Evolutionary conservation across 1,284 basidiomycete species (phyloP).

Genomic region (Cystobasidium sp.): DNA sequence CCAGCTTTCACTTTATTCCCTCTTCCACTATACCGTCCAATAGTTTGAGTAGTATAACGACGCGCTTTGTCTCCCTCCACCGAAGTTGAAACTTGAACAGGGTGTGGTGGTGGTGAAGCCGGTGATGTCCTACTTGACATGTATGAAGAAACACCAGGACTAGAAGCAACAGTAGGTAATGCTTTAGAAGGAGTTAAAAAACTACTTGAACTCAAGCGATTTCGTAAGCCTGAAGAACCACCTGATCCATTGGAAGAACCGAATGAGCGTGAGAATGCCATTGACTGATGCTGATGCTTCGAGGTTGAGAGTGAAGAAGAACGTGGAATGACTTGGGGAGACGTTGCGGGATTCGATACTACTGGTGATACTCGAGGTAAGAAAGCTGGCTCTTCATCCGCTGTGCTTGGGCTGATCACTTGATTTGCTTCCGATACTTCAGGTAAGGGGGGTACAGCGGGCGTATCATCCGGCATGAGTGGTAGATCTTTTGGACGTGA

Average conservation of each 20-base stretch:
- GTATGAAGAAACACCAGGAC: constrained; percentile 17
- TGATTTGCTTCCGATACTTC: background rate
- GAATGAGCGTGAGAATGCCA: constrained; percentile 22
- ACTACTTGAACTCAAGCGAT: constrained; percentile 30
- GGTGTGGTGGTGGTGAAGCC: constrained; percentile 4
- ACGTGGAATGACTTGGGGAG: constrained; percentile 16
- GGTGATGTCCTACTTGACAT: constrained; percentile 1
- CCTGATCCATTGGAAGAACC: constrained; percentile 25
- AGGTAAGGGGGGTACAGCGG: background rate
- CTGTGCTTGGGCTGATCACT: background rate
- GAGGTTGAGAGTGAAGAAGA: background rate
- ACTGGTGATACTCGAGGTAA: background rate
- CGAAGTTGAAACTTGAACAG: too few species aligned
- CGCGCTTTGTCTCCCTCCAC: background rate
- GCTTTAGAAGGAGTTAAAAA: constrained; percentile 34
- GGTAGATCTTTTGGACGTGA: constrained; percentile 10
- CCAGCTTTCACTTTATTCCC: background rate
- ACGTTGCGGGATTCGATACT: background rate
- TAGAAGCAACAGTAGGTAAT: constrained; percentile 24
- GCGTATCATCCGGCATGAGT: background rate
- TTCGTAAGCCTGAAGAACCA: constrained; percentile 16
- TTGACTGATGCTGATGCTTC: background rate
- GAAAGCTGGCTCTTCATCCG: constrained; percentile 32
- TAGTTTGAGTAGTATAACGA: background rate
- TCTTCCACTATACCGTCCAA: background rate